Conservation (phyloP, 805 yeast genomes). For the Saccharomyces eubayanus region DNA sequence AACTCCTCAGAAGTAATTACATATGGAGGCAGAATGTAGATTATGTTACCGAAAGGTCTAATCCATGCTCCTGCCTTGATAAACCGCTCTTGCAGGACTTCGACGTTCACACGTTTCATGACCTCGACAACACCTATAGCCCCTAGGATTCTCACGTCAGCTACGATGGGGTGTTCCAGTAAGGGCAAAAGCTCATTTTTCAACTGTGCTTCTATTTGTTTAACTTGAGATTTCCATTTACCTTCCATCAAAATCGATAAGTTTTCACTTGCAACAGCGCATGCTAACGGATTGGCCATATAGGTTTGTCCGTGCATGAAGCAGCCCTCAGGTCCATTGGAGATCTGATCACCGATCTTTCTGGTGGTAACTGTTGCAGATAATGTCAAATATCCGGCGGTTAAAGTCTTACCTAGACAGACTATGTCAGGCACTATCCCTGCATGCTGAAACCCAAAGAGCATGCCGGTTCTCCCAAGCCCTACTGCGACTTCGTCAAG, state of each 20-base stretch:
- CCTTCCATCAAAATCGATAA: conserved; percentile 18
- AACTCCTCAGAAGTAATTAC: conserved; percentile 15
- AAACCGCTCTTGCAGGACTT: conserved; percentile 16
- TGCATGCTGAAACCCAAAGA: conserved; percentile 32
- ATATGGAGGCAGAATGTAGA: conserved; percentile 26
- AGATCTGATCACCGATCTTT: conserved; percentile 14
- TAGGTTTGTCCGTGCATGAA: conserved; percentile 28
- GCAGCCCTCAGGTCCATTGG: conserved; percentile 15
- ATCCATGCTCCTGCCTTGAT: conserved; percentile 16
- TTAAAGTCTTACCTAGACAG: conserved; percentile 22
- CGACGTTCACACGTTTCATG: conserved; percentile 9
- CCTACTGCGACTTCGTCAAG: conserved; percentile 35
- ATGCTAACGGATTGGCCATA: conserved; percentile 26
- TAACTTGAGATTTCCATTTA: conserved; percentile 17
- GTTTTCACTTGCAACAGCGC: conserved; percentile 18
- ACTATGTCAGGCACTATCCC: conserved; percentile 22
- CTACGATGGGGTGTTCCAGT: conserved; percentile 5
- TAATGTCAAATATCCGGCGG: conserved; percentile 23
- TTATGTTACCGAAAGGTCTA: conserved; percentile 19
- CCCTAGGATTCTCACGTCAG: conserved; percentile 15
- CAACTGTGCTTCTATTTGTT: conserved; percentile 13
- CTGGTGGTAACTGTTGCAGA: conserved; percentile 18
- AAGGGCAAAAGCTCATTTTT: conserved; percentile 9
- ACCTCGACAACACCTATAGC: conserved; percentile 23
- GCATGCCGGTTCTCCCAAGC: conserved; percentile 30